phyloP scores from a whole-genome alignment of 169 alveolate species.

The Toxoplasma gondii region DNA sequence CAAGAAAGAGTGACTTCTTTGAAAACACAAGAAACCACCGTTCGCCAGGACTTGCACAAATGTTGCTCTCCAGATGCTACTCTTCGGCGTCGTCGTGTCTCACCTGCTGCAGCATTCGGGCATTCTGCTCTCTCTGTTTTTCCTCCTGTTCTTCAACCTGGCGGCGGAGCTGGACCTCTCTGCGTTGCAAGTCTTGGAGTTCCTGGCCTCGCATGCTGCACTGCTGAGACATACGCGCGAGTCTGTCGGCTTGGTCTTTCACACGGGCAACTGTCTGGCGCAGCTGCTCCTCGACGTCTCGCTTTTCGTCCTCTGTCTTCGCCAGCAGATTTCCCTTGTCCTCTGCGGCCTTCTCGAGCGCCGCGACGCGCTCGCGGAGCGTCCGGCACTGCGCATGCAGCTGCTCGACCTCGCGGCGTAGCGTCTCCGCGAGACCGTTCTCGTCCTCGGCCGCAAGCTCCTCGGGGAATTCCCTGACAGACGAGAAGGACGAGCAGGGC shows the following conservation, averaged over 20 bases:
- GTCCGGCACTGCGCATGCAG: not conserved
- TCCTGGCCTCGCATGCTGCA: not conserved
- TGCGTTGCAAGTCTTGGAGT: not conserved
- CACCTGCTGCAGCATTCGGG: slow-evolving; percentile 3
- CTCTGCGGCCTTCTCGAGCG: not conserved
- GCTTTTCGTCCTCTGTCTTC: not conserved
- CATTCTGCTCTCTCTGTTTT: not conserved
- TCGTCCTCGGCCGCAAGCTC: not conserved
- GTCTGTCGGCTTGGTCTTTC: not conserved
- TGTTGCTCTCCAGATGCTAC: no score
- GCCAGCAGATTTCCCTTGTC: not conserved
- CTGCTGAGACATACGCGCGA: not conserved
- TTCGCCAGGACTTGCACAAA: no score
- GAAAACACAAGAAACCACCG: no score
- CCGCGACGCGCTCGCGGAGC: not conserved
- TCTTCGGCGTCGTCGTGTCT: no score
- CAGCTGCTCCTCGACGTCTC: not conserved
- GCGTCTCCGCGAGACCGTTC: not conserved
- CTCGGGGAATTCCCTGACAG: not conserved
- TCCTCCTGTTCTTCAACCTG: slow-evolving; percentile 4
- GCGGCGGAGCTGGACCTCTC: not conserved
- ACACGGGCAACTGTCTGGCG: not conserved
- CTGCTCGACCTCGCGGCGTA: not conserved
- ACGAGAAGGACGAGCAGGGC: not conserved
- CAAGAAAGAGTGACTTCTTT: no score